phyloP scores from a whole-genome alignment of 2,329 filamentous ascomycete species.

The Talaromyces sp. region DNA sequence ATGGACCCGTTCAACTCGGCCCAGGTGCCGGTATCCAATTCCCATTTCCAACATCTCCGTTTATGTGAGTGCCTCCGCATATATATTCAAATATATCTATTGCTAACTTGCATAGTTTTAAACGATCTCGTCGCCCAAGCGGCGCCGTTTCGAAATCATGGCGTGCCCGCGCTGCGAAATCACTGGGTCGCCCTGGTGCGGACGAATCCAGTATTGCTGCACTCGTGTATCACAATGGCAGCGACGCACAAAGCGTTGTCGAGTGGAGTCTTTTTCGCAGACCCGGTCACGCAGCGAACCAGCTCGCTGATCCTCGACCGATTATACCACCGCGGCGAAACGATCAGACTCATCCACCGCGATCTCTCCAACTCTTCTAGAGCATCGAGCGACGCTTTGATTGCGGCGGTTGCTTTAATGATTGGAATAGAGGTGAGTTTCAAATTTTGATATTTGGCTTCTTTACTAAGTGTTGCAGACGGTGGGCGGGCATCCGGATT shows the following conservation, averaged over 20 bases:
- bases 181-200: slow-evolving; percentile 32
- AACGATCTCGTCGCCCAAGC: slow-evolving; percentile 29
- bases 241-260: slow-evolving; percentile 30
- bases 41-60: slow-evolving; percentile 33
- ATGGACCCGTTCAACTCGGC: slow-evolving; percentile 30
- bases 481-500: slow-evolving; percentile 33
- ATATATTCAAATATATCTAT: no score
- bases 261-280: slow-evolving; percentile 26
- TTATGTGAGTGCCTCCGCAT: slow-evolving; percentile 22
- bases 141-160: slow-evolving; percentile 29
- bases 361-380: slow-evolving; percentile 31
- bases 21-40: slow-evolving; percentile 30
- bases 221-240: slow-evolving; percentile 32
- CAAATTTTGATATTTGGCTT: not conserved
- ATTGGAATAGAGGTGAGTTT: slow-evolving; percentile 32
- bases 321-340: slow-evolving; percentile 33
- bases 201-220: slow-evolving; percentile 29
- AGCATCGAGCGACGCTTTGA: slow-evolving; percentile 34
- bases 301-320: slow-evolving; percentile 31
- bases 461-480: slow-evolving; percentile 19
- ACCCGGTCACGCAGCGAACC: slow-evolving; percentile 23
- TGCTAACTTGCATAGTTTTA: slow-evolving; percentile 23
- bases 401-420: slow-evolving; percentile 33
- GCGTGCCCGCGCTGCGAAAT: slow-evolving; percentile 26
- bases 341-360: slow-evolving; percentile 33